Conservation (phyloP, 1,139 yeast species). For the Pichia sorboxylosa region DNA sequence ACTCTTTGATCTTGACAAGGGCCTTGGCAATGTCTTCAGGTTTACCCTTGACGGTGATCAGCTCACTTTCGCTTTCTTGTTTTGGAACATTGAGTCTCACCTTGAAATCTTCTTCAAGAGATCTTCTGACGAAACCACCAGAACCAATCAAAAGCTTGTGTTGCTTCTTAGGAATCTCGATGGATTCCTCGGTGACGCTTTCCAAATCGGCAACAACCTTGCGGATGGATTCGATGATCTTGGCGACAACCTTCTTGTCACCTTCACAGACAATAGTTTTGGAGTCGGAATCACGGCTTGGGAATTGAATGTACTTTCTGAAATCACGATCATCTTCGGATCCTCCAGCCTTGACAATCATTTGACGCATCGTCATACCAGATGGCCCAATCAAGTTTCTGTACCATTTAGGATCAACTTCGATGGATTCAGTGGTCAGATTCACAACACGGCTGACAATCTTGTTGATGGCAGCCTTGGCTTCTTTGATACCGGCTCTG, state of each 20-base stretch:
- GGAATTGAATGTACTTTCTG: slow-evolving; percentile 58
- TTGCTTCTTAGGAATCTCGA: slow-evolving; percentile 60
- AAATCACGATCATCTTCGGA: slow-evolving; percentile 33
- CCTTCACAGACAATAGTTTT: slow-evolving; percentile 61
- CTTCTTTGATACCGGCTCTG: slow-evolving; percentile 66
- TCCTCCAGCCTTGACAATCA: slow-evolving; percentile 69
- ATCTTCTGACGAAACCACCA: slow-evolving; percentile 64
- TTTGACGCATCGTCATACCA: slow-evolving; percentile 66
- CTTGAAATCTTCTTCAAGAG: slow-evolving; percentile 56
- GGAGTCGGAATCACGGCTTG: slow-evolving; percentile 58
- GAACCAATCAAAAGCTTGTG: slow-evolving; percentile 76
- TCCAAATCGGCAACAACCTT: slow-evolving; percentile 57
- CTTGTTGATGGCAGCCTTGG: slow-evolving; percentile 48
- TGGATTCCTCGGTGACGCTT: slow-evolving; percentile 43
- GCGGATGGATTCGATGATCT: slow-evolving; percentile 53
- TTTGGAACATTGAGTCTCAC: slow-evolving; percentile 64
- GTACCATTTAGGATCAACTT: slow-evolving; percentile 71
- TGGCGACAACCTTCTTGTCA: slow-evolving; percentile 60
- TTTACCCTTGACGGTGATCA: slow-evolving; percentile 42
- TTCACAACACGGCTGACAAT: slow-evolving; percentile 62
- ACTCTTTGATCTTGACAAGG: slow-evolving; percentile 40
- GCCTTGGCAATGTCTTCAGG: slow-evolving; percentile 53
- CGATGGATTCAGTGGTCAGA: slow-evolving; percentile 46
- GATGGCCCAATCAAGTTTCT: slow-evolving; percentile 72
- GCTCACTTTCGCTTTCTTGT: slow-evolving; percentile 35